phyloP scores from a whole-genome alignment of 768 basidiomycete species.

The Tricholoma hemisulphureum region DNA sequence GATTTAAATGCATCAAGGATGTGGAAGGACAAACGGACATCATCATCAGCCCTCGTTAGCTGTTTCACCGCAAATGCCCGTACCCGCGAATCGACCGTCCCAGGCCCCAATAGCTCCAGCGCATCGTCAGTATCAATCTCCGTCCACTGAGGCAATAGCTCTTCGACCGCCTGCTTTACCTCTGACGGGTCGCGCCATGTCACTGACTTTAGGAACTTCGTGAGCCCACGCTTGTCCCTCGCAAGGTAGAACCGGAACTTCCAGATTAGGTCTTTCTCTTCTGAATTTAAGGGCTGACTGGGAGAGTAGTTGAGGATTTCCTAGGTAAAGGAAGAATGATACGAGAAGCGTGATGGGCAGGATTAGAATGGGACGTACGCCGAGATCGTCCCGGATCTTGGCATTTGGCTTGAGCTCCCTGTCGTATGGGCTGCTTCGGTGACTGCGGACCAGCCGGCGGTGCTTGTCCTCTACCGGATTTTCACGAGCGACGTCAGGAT shows the following conservation, averaged over 20 bases:
- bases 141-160: constrained; percentile 92
- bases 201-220: constrained; percentile 97
- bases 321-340: constrained; percentile 38
- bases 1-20: neutral
- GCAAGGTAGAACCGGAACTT: constrained; percentile 98
- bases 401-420: constrained; percentile 96
- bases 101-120: constrained; percentile 88
- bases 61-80: constrained; percentile 93
- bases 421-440: constrained; percentile 92
- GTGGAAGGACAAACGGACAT: constrained; percentile 49
- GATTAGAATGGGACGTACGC: constrained; percentile 46
- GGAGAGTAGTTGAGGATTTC: constrained; percentile 90
- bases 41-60: constrained; percentile 88
- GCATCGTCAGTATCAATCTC: constrained; percentile 98
- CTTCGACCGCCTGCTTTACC: constrained; percentile 97
- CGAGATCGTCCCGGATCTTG: constrained; percentile 89
- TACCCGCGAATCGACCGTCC: constrained; percentile 87
- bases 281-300: constrained; percentile 78
- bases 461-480: constrained; percentile 99
- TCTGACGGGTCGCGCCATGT: constrained; percentile 96
- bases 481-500: constrained; percentile 87
- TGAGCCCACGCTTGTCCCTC: constrained; percentile 88
- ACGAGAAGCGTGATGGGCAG: neutral
- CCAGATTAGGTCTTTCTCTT: constrained; percentile 97
- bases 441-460: constrained; percentile 88